phyloP scores from a whole-genome alignment of 441 rosid species.

The Melastoma candidum region DNA sequence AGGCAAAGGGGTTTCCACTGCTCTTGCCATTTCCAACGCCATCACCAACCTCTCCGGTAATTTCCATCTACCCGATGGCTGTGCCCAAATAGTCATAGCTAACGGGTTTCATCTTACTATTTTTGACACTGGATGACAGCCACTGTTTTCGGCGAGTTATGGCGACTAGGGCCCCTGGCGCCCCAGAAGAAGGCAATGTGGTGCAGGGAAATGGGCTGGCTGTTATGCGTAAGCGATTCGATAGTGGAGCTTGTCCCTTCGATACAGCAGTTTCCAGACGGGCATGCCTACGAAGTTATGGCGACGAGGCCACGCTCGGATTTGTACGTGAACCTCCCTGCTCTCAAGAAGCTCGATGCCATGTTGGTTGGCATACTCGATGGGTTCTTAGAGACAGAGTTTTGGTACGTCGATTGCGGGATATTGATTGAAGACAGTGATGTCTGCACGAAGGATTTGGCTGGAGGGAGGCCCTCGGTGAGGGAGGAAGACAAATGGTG shows the following conservation, averaged over 20 bases:
- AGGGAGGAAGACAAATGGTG: constrained; percentile 87
- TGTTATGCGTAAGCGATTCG: constrained; percentile 76
- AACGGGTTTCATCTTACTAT: constrained; percentile 1
- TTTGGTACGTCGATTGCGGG: constrained; percentile 91
- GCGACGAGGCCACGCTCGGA: constrained; percentile 77
- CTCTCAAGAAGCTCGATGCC: constrained; percentile 91
- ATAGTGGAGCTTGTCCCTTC: constrained; percentile 97
- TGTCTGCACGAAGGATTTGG: constrained; percentile 36
- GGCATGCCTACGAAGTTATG: constrained; percentile 91
- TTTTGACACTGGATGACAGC: constrained; percentile 30
- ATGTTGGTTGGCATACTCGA: constrained; percentile 78
- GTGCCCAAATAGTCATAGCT: background rate
- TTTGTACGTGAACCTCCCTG: constrained; percentile 78
- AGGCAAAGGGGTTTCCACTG: constrained; percentile 92
- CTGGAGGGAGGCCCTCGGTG: constrained; percentile 51
- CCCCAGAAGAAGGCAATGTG: constrained; percentile 88
- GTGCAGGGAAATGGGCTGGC: constrained; percentile 90
- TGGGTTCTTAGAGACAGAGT: constrained; percentile 57
- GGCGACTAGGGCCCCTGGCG: constrained; percentile 92
- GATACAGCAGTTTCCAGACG: constrained; percentile 83
- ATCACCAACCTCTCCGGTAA: constrained; percentile 92
- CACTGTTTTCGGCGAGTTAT: constrained; percentile 87
- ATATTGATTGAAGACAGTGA: constrained; percentile 52
- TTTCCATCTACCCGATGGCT: background rate
- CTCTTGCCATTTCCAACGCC: constrained; percentile 95